Conservation (phyloP, 805 yeast species). For the Metschnikowia sp. region DNA sequence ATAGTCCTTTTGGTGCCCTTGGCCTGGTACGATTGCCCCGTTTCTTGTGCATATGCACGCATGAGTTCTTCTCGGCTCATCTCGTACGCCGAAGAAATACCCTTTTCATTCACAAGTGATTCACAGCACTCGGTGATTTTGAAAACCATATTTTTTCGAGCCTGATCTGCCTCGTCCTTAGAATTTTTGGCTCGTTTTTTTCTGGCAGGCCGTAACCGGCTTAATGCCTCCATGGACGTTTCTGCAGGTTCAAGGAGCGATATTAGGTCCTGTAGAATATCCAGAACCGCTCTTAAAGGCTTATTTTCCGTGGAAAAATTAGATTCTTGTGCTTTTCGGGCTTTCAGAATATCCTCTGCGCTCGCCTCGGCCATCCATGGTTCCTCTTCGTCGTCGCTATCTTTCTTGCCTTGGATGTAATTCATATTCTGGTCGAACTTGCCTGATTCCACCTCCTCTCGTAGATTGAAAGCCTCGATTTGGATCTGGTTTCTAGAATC, state of each 20-base stretch:
- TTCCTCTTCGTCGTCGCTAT: slow-evolving; percentile 24
- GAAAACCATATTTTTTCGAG: slow-evolving; percentile 23
- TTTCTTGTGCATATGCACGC: slow-evolving; percentile 39
- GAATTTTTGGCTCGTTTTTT: not conserved
- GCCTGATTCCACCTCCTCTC: slow-evolving; percentile 57
- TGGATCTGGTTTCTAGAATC: slow-evolving; percentile 1
- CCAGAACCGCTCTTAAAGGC: slow-evolving; percentile 7
- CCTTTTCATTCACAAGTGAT: slow-evolving; percentile 38
- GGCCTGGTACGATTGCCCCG: slow-evolving; percentile 36
- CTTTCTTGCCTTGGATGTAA: slow-evolving; percentile 41
- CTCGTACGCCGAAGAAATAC: slow-evolving; percentile 47
- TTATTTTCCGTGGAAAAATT: slow-evolving; percentile 10
- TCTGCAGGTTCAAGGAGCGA: slow-evolving; percentile 54
- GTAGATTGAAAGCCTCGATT: slow-evolving; percentile 60
- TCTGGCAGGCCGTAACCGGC: slow-evolving; percentile 26
- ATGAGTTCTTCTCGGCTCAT: slow-evolving; percentile 50
- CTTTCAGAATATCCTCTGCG: slow-evolving; percentile 26
- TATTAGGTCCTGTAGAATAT: slow-evolving; percentile 32
- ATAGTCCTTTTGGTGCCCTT: slow-evolving; percentile 21
- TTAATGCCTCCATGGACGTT: slow-evolving; percentile 53
- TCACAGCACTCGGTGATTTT: slow-evolving; percentile 50
- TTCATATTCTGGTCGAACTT: slow-evolving; percentile 60
- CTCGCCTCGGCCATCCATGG: slow-evolving; percentile 17
- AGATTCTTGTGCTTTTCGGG: slow-evolving; percentile 29
- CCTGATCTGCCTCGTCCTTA: slow-evolving; percentile 6